A percentile compares a stretch with the other conserved stretches of the same genome.
Evolutionary conservation across 305 asterid species (phyloP).

Genomic region (Fraxinus baroniana): DNA sequence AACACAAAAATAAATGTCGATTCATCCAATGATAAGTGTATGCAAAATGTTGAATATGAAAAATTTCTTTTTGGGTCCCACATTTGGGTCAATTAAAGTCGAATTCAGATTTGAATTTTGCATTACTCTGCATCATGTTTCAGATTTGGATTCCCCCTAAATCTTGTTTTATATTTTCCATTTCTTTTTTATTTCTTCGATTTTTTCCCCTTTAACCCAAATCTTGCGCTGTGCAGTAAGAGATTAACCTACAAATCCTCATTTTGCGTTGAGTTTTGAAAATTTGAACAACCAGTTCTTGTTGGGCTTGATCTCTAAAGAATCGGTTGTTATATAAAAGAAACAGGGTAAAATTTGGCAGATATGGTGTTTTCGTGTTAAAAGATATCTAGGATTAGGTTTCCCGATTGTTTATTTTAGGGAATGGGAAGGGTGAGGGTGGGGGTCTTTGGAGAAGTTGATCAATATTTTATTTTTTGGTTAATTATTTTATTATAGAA

Average conservation of each 20-base stretch:
- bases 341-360: conserved; percentile 9
- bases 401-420: too few relatives aligned
- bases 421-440: too few relatives aligned
- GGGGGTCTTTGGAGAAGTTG: too few relatives aligned
- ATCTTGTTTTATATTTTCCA: background rate
- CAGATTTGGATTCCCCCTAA: background rate
- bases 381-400: background rate
- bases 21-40: background rate
- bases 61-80: conserved; percentile 27
- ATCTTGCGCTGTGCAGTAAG: conserved; percentile 28
- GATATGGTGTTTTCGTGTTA: conserved; percentile 30
- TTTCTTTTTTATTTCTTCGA: background rate
- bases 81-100: conserved; percentile 14
- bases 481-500: too few relatives aligned
- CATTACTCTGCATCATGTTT: background rate
- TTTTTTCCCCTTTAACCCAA: background rate
- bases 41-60: background rate
- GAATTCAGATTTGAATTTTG: background rate
- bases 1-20: background rate
- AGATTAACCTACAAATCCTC: background rate
- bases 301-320: background rate
- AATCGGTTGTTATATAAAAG: conserved; percentile 4
- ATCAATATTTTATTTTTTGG: too few relatives aligned
- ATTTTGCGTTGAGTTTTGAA: background rate
- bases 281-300: conserved; percentile 7